A percentile compares a stretch with the other conserved stretches of the same genome.
phyloP scores from a whole-genome alignment of 345 rosid species.

The Toxicodendron radicans region DNA sequence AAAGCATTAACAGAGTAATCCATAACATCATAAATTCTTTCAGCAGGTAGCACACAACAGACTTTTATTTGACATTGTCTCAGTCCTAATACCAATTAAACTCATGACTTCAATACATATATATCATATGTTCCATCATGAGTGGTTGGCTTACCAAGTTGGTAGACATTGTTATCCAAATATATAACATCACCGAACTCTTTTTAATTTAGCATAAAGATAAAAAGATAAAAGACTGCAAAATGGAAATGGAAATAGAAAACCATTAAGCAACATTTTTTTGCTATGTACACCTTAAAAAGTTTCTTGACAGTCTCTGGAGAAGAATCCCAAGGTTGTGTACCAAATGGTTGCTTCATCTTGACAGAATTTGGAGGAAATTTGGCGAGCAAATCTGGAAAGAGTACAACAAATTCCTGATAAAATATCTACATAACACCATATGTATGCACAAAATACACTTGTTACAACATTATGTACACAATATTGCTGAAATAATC shows the following conservation, averaged over 20 bases:
- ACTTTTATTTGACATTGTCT: not conserved
- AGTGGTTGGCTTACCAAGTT: not conserved
- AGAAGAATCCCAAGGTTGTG: conserved; percentile 84
- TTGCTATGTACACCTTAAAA: conserved; percentile 63
- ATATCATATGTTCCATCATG: not conserved
- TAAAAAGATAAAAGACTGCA: not conserved
- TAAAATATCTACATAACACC: conserved; percentile 11
- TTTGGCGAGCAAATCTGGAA: conserved; percentile 74
- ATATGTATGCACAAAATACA: conserved; percentile 1
- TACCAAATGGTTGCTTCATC: conserved; percentile 81
- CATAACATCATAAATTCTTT: not conserved
- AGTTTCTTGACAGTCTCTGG: conserved; percentile 78
- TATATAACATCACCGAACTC: not conserved
- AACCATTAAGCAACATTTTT: not conserved
- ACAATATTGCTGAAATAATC: conserved; percentile 13
- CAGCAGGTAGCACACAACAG: not conserved
- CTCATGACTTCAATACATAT: not conserved
- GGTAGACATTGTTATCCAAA: not conserved
- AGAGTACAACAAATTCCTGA: conserved; percentile 27
- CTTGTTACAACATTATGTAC: conserved; percentile 13
- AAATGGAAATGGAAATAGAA: conserved; percentile 1
- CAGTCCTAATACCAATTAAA: not conserved
- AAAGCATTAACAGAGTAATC: not conserved
- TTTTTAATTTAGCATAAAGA: not conserved
- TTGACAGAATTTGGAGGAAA: conserved; percentile 84